Evolutionary conservation across 2,329 filamentous ascomycete species (phyloP), one percentile per base, ranked within the genome.

Genomic region (Moelleriella libera): DNA sequence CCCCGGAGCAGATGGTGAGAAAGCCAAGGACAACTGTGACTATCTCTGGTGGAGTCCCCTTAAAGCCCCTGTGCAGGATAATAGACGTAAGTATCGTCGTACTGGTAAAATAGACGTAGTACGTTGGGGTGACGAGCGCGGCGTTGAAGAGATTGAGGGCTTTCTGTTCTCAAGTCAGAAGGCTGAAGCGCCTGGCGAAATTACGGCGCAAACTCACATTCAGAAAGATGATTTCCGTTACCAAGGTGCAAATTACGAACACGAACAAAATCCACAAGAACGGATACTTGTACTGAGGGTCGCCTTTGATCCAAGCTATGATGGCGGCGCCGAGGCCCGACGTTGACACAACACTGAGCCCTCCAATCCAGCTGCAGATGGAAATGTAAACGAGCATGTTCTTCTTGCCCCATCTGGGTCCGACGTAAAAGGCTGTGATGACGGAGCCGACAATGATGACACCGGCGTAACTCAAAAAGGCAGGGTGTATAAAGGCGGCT

Each of bases 91-190:
- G 78, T 54, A 98, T 96, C 21, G 92, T 97, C 5, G 88, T 85
- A 56, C 83, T 94, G 40, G 92, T 98, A 63, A 98, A 98, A 70
- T 94, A 90, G 54, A 98, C 92, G 63, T 98, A 98, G 68, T 98
- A 98, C 2, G 92, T 98, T 1, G 92, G 92, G 0, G 92, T 98
- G 50, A 98, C 92, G 54, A 98, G 76, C 6, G 92, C 90, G 39
- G 92, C 92, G 59, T 98, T 97, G 73, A 90, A 97, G 45, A 98
- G 67, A 60, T 98, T 97, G 48, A 97, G 75, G 5, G 92, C 92
- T 96, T 98, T 98, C 89, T 97, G 39, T 44, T n/a, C 9, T 34
- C 7, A 28, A 11, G 14, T 34, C 28, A 37, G 34, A 9, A 37
- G 3, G 3, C 34, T 37, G 12, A 8, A 37, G 34, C 34, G 34